Percentiles rank a stretch among this genome's conserved stretches.
Conservation (phyloP, 345 rosid genomes). For the Eucalyptus polybractea region DNA sequence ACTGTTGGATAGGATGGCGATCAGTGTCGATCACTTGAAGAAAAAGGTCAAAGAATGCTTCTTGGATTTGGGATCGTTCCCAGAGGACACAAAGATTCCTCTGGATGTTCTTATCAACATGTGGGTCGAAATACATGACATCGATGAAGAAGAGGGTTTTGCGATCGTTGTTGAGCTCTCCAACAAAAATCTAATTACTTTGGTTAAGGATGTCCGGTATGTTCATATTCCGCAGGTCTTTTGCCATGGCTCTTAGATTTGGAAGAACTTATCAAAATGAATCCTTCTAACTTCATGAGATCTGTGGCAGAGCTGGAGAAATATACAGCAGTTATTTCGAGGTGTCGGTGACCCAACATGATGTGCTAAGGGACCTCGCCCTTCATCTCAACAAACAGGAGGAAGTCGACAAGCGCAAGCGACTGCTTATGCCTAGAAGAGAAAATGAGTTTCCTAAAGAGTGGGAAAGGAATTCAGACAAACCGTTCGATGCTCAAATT, state of each 20-base stretch:
- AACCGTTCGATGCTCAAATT: slow-evolving; percentile 52
- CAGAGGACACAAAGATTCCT: slow-evolving; percentile 91
- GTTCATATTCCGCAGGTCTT: not conserved
- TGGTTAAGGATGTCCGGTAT: slow-evolving; percentile 73
- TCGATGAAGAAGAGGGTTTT: slow-evolving; percentile 52
- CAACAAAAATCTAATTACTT: slow-evolving; percentile 62
- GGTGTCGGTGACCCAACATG: slow-evolving; percentile 71
- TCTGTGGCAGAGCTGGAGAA: slow-evolving; percentile 54
- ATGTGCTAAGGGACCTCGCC: slow-evolving; percentile 85
- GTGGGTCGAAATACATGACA: slow-evolving; percentile 71
- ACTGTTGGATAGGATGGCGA: slow-evolving; percentile 64
- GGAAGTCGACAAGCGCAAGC: slow-evolving; percentile 23
- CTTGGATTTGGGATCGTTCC: slow-evolving; percentile 91
- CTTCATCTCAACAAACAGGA: slow-evolving; percentile 38
- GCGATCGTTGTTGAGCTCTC: slow-evolving; percentile 64
- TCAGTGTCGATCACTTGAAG: slow-evolving; percentile 43
- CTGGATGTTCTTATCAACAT: slow-evolving; percentile 73
- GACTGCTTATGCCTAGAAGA: slow-evolving; percentile 72
- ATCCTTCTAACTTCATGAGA: not conserved
- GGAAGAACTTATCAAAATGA: not conserved
- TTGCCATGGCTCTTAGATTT: not conserved
- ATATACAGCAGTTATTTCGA: slow-evolving; percentile 58
- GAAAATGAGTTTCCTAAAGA: slow-evolving; percentile 50
- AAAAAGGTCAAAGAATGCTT: slow-evolving; percentile 52
- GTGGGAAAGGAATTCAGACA: slow-evolving; percentile 66